Conservation (phyloP, 2,329 filamentous ascomycete species). For the Epichloe uncinata region DNA sequence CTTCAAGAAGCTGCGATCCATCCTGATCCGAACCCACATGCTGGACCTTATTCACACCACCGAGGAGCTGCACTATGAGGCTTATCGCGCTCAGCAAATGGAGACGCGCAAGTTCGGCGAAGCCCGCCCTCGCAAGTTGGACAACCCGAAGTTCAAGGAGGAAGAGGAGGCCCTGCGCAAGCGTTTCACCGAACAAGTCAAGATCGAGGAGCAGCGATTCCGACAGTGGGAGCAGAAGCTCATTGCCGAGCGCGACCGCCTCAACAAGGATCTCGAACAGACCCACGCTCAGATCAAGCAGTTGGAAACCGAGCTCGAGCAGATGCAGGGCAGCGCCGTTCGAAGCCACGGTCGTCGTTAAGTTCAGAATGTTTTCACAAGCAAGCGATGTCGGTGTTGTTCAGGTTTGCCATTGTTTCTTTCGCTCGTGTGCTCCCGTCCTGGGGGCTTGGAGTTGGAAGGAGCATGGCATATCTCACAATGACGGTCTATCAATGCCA, state of each 20-base stretch:
- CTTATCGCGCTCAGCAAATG: constrained; percentile 98
- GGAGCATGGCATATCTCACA: constrained; percentile 5
- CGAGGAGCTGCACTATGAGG: constrained; percentile 98
- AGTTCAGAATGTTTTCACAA: constrained; percentile 10
- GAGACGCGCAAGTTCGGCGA: constrained; percentile 99
- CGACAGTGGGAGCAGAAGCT: constrained; percentile 99
- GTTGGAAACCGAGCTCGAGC: constrained; percentile 83
- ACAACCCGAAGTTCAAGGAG: constrained; percentile 99
- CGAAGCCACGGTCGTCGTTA: constrained; percentile 90
- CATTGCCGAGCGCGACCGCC: constrained; percentile 92
- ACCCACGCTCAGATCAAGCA: constrained; percentile 92
- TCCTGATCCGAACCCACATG: constrained; percentile 98
- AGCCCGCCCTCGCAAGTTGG: constrained; percentile 89
- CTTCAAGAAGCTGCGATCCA: constrained; percentile 99
- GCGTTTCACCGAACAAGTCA: constrained; percentile 99
- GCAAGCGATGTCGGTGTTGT: constrained; percentile 16
- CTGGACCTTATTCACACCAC: constrained; percentile 99
- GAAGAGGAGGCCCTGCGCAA: constrained; percentile 97
- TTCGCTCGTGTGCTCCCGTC: constrained; percentile 15
- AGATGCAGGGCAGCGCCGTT: constrained; percentile 79
- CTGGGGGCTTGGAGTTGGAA: constrained; percentile 22
- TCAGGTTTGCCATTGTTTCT: constrained; percentile 15
- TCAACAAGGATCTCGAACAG: constrained; percentile 99
- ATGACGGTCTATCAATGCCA: constrained; percentile 16
- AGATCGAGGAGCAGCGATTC: constrained; percentile 99